Evolutionary conservation across 345 rosid species (phyloP).

Genomic region (Eucalyptus polyanthemos): DNA sequence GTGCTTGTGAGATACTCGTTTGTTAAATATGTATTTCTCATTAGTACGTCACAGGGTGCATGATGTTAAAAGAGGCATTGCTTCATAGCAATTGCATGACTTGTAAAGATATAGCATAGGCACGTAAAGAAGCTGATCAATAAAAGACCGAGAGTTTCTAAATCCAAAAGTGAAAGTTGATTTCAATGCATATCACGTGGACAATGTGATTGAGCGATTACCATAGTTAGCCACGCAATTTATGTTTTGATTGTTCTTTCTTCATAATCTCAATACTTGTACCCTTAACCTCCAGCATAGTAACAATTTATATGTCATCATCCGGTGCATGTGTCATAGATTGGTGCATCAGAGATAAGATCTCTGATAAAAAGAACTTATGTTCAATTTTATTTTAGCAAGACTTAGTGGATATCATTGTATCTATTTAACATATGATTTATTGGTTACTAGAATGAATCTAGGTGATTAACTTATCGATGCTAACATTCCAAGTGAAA

Average conservation of each 20-base stretch:
- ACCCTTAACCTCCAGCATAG: background rate
- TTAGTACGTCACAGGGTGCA: background rate
- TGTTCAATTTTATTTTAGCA: background rate
- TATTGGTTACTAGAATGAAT: background rate
- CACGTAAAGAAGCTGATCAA: background rate
- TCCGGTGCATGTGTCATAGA: background rate
- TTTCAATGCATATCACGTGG: background rate
- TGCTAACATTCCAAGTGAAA: background rate
- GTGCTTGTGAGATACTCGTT: background rate
- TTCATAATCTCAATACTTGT: background rate
- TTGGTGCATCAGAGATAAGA: background rate
- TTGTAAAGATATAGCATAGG: background rate
- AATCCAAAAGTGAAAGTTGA: background rate
- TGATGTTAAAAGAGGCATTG: background rate
- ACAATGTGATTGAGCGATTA: background rate
- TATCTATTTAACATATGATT: too few relatives aligned
- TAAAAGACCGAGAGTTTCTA: background rate
- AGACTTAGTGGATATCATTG: background rate
- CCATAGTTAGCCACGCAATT: background rate
- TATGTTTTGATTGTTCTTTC: background rate
- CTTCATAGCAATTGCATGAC: background rate
- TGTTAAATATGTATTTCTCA: background rate
- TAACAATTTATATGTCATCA: background rate
- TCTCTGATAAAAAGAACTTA: background rate
- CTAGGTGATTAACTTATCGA: background rate